These are phyloP conservation scores for Coemansia sp. DNA, from an alignment of 371 early-diverging fungal species.

Conservation along the genomic window DNA sequence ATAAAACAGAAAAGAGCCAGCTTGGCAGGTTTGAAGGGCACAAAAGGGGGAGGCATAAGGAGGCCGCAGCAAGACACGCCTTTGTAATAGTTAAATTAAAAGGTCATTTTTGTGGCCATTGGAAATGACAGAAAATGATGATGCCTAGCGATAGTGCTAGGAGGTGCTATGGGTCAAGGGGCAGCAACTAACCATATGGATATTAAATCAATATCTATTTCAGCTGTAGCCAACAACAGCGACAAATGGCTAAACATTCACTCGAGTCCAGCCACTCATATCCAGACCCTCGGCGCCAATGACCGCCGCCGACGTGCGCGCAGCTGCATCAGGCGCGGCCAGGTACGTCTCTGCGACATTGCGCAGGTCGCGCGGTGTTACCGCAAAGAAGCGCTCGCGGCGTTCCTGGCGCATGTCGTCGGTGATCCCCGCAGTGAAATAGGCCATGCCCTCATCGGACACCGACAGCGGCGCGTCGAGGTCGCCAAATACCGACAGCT, in stretches of 20 bases:
- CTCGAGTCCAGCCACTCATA: conserved; percentile 36
- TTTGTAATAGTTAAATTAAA: too few species aligned
- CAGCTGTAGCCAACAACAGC: too few species aligned
- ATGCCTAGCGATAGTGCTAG: too few species aligned
- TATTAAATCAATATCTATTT: too few species aligned
- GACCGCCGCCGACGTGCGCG: conserved; percentile 40
- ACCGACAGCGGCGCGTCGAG: conserved; percentile 85
- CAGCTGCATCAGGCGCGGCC: background rate
- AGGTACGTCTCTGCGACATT: conserved; percentile 73
- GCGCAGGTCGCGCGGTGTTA: conserved; percentile 69
- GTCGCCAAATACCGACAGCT: conserved; percentile 82
- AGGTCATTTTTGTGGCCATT: too few species aligned
- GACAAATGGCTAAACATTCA: background rate
- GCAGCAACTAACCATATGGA: too few species aligned
- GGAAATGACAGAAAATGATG: too few species aligned
- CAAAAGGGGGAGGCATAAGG: too few species aligned
- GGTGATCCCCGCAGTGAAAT: conserved; percentile 74
- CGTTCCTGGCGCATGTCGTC: conserved; percentile 85
- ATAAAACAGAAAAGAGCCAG: too few species aligned
- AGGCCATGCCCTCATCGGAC: conserved; percentile 79
- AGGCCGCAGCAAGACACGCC: too few species aligned
- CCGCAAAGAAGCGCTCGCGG: conserved; percentile 70
- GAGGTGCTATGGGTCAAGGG: background rate
- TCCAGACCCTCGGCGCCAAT: conserved; percentile 47
- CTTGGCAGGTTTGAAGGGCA: too few species aligned